These are phyloP conservation scores for Coccinonectria pachysandricola DNA, from an alignment of 2,329 filamentous ascomycete genomes.

Conservation along the genomic window DNA sequence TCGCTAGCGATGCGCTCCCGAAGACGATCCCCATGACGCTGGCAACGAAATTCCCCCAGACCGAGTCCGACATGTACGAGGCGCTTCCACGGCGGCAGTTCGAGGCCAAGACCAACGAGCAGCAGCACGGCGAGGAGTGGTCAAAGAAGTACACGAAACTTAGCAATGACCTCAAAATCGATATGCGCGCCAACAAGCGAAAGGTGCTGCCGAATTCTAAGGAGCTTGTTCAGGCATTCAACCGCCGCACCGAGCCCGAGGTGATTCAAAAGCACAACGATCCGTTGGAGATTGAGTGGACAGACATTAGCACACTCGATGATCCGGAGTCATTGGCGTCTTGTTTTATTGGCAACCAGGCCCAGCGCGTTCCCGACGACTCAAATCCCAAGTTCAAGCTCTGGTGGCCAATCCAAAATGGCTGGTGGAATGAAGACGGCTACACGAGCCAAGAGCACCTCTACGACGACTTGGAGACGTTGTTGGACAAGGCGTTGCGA, in stretches of 20 bases:
- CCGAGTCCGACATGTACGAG: conserved; percentile 74
- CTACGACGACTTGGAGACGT: conserved; percentile 76
- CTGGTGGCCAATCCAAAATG: conserved; percentile 82
- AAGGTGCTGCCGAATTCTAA: conserved; percentile 96
- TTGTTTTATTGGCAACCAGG: conserved; percentile 72
- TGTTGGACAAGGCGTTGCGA: conserved; percentile 77
- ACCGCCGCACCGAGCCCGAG: conserved; percentile 72
- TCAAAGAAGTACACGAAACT: conserved; percentile 67
- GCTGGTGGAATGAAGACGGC: conserved; percentile 83
- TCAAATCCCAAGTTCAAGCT: conserved; percentile 85
- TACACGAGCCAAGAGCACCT: conserved; percentile 72
- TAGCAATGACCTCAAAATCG: conserved; percentile 76
- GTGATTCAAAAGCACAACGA: conserved; percentile 92
- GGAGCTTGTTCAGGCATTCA: conserved; percentile 90
- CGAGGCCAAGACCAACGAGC: conserved; percentile 54
- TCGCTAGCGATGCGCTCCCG: conserved; percentile 90
- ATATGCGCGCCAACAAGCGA: conserved; percentile 89
- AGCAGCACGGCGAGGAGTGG: conserved; percentile 80
- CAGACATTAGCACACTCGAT: conserved; percentile 59
- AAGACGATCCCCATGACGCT: conserved; percentile 92
- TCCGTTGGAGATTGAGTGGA: conserved; percentile 89
- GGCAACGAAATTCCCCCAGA: conserved; percentile 65
- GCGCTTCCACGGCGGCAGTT: conserved; percentile 64
- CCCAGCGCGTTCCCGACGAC: conserved; percentile 77
- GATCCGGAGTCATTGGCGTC: conserved; percentile 50